Evolutionary conservation across 2,329 filamentous ascomycete species (phyloP), one percentile per base, ranked within the genome.

Genomic region (Cyclaneusma minus): DNA sequence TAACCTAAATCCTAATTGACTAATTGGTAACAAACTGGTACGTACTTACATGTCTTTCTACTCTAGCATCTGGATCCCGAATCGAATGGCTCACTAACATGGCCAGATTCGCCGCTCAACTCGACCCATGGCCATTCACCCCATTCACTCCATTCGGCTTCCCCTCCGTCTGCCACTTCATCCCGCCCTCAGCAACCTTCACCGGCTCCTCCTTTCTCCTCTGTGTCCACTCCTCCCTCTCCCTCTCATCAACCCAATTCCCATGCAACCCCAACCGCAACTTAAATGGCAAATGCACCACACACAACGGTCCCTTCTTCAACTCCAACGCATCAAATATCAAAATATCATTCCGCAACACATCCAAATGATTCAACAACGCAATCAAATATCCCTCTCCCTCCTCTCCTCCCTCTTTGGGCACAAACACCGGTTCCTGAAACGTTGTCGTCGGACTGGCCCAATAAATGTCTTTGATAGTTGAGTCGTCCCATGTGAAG

Each of bases 221-320:
- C 31, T 35, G 31, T 33, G 48, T 38, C 56, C 56, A 60, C 13
- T 42, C 45, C 18, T 58, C 53, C n/a, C 59, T 56, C 13, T 40
- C 38, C 14, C 31, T 34, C 21, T 37, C 32, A 18, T 39, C 35
- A 6, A 48, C 43, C 29, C 41, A 51, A 27, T 50, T 52, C 0
- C 49, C 49, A 32, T 51, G 49, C 21, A 52, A 26, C 3, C 48
- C 45, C 21, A 47, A 30, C 15, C 41, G 38, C 11, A 51, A 27
- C 27, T 43, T 46, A 25, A 51, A 38, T 3, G 50, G 49, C 13
- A 53, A 22, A 19, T 45, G 37, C 10, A 52, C 38, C 2, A 42
- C 35, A 2, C 48, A 47, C n/a, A 47, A 11, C 0, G 49, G 56
- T 0, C 56, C 46, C 18, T 44, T 38, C 3, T 33, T 31, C 14